These are phyloP conservation scores for Thelonectria discophora DNA, from an alignment of 2,329 filamentous ascomycete species.

Conservation along the genomic window DNA sequence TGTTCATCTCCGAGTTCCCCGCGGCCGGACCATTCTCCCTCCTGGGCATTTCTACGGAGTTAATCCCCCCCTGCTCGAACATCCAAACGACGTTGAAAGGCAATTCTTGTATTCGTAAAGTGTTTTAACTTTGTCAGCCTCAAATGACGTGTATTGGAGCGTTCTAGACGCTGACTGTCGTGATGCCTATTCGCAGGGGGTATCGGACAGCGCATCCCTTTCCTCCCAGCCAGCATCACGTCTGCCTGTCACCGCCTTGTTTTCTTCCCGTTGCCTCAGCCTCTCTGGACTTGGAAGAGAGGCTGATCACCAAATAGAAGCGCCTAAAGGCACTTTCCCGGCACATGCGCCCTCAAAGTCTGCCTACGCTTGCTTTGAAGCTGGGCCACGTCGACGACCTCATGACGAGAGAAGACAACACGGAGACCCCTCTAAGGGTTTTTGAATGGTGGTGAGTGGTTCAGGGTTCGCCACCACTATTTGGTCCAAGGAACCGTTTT, in stretches of 20 bases:
- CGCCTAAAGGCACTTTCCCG: no score
- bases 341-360: neutral
- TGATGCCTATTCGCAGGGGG: constrained; percentile 23
- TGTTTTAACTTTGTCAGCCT: constrained; percentile 26
- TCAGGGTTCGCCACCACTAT: neutral
- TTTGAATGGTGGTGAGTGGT: no score
- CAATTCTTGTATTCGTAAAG: constrained; percentile 13
- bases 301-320: neutral
- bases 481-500: neutral
- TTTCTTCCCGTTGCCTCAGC: constrained; percentile 16
- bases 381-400: constrained; percentile 23
- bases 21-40: constrained; percentile 4
- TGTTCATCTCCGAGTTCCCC: constrained; percentile 26
- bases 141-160: constrained; percentile 39
- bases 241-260: constrained; percentile 23
- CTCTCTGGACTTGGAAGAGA: neutral
- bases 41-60: neutral
- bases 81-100: neutral
- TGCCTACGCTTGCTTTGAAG: constrained; percentile 12
- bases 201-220: constrained; percentile 30
- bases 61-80: neutral
- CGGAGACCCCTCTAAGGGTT: neutral
- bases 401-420: constrained; percentile 14
- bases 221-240: constrained; percentile 6
- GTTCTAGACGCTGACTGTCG: constrained; percentile 40